Base-by-base conservation (phyloP, 768 basidiomycete species). In the Asterophora lycoperdoides region DNA sequence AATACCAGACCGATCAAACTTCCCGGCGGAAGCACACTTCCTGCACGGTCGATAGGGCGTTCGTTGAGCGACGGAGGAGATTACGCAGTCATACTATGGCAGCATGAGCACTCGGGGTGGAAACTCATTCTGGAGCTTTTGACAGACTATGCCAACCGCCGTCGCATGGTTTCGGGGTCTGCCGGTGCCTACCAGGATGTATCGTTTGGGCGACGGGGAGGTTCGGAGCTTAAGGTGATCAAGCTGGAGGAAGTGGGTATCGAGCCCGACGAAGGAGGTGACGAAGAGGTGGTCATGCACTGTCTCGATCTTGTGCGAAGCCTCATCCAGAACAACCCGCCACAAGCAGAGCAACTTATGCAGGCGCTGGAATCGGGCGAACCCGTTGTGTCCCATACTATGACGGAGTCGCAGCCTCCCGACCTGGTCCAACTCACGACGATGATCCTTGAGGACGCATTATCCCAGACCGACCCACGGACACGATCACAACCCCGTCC, bases 61-160 rank as follows among this genome's bases (percentile, higher is more conserved):
- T 72, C 93, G 17, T 71, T 94, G 29, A 90, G 82, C 53, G 88
- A 90, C 44, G 78, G 78, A 4, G 81, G 78, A 1, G 86, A 89
- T 18, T 71, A 80, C 14, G 67, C 85, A 17, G 83, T 87, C 5
- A 76, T 94, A 1, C 75, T 78, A 15, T 96, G 93, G 93, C 76
- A 84, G 53, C 83, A 87, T 54, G 73, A 81, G 38, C 83, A 92
- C 59, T 89, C 86, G 6, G 91, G 89, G 2, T 96, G 93, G 93
- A 86, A 80, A 54, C 63, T 95, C 11, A 66, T 95, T 5, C 64
- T 92, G n/a, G 92, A 93, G 56, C 69, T 94, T 8, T 70, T 95
- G 44, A 79, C 80, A 4, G 84, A 87, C 60, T 90, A 86, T 60
- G 81, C 86, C 47, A 82, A 80, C 49, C 77, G 78, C 26, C 68